phyloP scores from a whole-genome alignment of 768 basidiomycete genomes.

The Pleurotus eryngii region DNA sequence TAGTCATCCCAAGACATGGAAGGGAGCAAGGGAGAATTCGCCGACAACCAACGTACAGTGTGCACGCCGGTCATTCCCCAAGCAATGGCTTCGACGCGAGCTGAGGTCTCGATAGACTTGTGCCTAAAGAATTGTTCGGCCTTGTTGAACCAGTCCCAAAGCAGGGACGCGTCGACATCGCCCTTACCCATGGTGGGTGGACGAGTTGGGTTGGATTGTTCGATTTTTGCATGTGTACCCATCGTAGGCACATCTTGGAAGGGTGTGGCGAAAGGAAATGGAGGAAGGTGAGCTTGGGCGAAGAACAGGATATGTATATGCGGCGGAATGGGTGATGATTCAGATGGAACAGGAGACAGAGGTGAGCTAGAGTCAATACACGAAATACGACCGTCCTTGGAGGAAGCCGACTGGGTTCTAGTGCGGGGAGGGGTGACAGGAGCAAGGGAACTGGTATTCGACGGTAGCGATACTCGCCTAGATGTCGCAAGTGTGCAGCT shows the following conservation, averaged over 20 bases:
- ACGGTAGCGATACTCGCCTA: no score
- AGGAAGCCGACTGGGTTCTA: no score
- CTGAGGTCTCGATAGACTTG: background rate
- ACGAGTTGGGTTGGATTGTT: background rate
- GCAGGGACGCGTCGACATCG: background rate
- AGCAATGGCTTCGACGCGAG: background rate
- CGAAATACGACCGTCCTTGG: no score
- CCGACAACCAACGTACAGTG: background rate
- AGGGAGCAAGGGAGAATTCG: background rate
- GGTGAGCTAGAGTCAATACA: no score
- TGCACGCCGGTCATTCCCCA: background rate
- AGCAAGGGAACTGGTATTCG: no score
- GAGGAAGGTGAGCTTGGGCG: no score
- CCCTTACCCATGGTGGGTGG: background rate
- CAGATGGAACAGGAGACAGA: no score
- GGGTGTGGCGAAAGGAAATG: no score
- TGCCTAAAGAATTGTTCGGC: background rate
- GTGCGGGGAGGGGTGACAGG: no score
- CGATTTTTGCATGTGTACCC: background rate
- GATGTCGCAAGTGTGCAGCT: no score
- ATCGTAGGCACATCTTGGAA: background rate
- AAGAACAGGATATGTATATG: no score
- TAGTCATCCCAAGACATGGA: background rate
- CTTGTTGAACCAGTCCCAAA: background rate
- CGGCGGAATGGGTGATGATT: no score